These are phyloP conservation scores for Senecio squalidus DNA, from an alignment of 140 eudicot genomes.

Conservation along the genomic window DNA sequence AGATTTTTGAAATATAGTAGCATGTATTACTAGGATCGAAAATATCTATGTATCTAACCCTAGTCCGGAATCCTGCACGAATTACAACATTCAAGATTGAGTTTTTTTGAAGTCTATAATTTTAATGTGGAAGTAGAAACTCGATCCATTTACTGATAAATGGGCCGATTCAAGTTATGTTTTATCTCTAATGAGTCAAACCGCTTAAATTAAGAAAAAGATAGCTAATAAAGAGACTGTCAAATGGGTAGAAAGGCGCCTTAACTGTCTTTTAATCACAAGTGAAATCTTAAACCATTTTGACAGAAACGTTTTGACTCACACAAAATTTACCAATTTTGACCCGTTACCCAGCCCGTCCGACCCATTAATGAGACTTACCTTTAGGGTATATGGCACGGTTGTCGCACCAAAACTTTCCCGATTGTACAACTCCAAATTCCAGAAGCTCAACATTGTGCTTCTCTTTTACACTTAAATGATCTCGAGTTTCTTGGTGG, in stretches of 20 bases:
- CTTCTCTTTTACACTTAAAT: conserved; percentile 18
- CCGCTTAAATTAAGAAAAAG: no score
- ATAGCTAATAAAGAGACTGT: no score
- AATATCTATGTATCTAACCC: conserved; percentile 64
- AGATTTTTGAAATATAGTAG: conserved; percentile 72
- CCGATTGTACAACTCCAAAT: conserved; percentile 57
- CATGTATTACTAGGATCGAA: conserved; percentile 57
- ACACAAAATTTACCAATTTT: no score
- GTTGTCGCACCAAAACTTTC: conserved; percentile 68
- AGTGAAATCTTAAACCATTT: no score
- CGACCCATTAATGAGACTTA: conserved; percentile 8
- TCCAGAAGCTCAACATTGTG: conserved; percentile 70
- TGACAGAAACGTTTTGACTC: no score
- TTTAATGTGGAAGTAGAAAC: not conserved
- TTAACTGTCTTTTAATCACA: not conserved
- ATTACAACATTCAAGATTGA: not conserved
- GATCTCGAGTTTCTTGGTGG: conserved; percentile 12
- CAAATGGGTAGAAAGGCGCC: no score
- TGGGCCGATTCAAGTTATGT: not conserved
- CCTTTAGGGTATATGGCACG: conserved; percentile 83
- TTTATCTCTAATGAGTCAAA: not conserved
- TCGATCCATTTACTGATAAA: not conserved
- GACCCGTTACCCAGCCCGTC: not conserved
- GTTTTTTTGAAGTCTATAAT: not conserved
- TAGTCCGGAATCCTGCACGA: conserved; percentile 68